A percentile compares a stretch with the other conserved stretches of the same genome.
phyloP scores from a whole-genome alignment of 805 yeast species.

The Candida nemodendra region DNA sequence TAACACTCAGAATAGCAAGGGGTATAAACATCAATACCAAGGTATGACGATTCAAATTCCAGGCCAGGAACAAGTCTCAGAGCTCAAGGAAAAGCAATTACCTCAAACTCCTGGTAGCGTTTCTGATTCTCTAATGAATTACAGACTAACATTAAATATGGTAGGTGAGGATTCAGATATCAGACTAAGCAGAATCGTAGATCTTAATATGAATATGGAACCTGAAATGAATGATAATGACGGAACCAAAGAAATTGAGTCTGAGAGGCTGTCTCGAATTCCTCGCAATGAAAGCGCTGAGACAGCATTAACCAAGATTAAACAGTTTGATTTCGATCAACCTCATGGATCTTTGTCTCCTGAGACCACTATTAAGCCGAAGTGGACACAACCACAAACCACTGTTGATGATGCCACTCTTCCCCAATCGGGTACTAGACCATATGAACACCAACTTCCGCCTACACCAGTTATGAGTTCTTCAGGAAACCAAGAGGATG shows the following conservation, averaged over 20 bases:
- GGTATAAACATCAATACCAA: constrained; percentile 8
- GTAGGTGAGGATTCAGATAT: constrained; percentile 22
- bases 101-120: constrained; percentile 25
- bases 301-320: too few species aligned
- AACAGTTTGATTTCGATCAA: too few species aligned
- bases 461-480: too few species aligned
- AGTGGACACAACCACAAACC: too few species aligned
- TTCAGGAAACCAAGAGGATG: too few species aligned
- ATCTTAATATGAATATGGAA: constrained; percentile 13
- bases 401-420: too few species aligned
- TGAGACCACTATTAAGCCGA: too few species aligned
- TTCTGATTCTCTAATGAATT: constrained; percentile 27
- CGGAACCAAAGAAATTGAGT: neutral
- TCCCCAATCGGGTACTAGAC: too few species aligned
- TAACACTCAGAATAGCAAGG: constrained; percentile 5
- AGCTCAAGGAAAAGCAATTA: constrained; percentile 13
- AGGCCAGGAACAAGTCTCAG: neutral
- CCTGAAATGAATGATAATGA: neutral
- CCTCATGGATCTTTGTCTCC: too few species aligned
- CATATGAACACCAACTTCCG: too few species aligned
- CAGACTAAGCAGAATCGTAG: constrained; percentile 21
- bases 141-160: constrained; percentile 24
- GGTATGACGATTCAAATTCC: constrained; percentile 16
- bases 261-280: too few species aligned
- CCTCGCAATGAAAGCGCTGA: too few species aligned